Evolutionary conservation across 371 early-diverging fungal species (phyloP), one percentile per base, ranked within the genome.

Genomic region (Smittium mucronatum): DNA sequence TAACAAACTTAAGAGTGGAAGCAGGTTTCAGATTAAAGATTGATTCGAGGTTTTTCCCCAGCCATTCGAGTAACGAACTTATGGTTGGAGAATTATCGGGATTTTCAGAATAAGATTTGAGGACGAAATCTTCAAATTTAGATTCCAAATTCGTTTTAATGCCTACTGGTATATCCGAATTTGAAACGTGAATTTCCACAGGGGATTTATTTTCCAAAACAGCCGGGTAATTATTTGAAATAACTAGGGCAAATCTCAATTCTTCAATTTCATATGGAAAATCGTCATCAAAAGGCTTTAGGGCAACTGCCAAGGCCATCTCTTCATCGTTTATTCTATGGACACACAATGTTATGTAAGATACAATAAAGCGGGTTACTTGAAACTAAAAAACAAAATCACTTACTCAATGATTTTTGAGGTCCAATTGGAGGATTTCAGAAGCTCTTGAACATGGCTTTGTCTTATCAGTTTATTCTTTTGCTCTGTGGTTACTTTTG

Each of bases 241-340:
- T 70, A 15, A 79, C 71, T 25, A 80, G 69, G 11, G 77, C 80
- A 70, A 79, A 61, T n/a, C 75, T 69, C n/a, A 79, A 35, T 32
- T 70, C 70, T 34, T 69, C 26, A 17, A 79, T 64, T 36, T 79
- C 79, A 47, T 68, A 79, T 25, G 79, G 80, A 58, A 79, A 79
- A 36, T 79, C 79, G 8, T 78, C 79, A 28, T 79, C 80, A 2
- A 75, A 79, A 5, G 79, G 79, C 70, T 34, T 63, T 75, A 79
- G 72, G 63, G 79, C 79, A 15, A 78, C 69, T 29, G 79, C 80
- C 59, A 80, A 66, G 2, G 79, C 79, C 1, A 73, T 64, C n/a
- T 77, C 78, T 66, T 71, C 75, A n/a, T 72, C 72, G 26, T 75
- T 65, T 33, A 65, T 65, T 61, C 63, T 61, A 61, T 47, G 47